Percentiles rank a stretch among this genome's conserved stretches.
Evolutionary conservation across 192 early-diverging fungal species (phyloP).

Genomic region (Backusella sp.): DNA sequence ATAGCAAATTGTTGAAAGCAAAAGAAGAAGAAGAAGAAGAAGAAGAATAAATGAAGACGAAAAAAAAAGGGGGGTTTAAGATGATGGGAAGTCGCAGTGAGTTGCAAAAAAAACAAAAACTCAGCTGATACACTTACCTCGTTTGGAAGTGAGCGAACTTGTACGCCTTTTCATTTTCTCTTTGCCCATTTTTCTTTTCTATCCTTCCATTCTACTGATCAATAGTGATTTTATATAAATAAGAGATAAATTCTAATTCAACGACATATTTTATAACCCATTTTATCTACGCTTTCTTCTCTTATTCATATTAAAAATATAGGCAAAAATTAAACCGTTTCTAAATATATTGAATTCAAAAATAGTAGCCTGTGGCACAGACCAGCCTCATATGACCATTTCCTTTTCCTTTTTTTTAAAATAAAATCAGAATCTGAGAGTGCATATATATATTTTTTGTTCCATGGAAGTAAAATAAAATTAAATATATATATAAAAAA

Average conservation of each 20-base stretch:
- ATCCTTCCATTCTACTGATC: not conserved
- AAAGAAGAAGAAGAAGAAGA: not conserved
- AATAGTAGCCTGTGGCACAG: not conserved
- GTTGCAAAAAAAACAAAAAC: not conserved
- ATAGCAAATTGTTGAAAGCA: not conserved
- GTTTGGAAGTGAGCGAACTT: not conserved
- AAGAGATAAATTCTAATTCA: too few relatives aligned
- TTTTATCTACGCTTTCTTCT: not conserved
- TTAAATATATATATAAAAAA: not conserved
- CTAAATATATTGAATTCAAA: not conserved
- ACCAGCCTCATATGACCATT: slow-evolving; percentile 1
- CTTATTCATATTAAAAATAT: not conserved
- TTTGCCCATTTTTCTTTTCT: not conserved
- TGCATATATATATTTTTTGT: too few relatives aligned
- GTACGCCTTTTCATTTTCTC: not conserved
- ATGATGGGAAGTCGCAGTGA: slow-evolving; percentile 1
- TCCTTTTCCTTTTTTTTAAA: not conserved
- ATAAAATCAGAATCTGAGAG: not conserved
- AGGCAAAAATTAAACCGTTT: not conserved
- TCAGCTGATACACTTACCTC: not conserved
- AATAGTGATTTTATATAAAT: not conserved
- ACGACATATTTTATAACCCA: not conserved
- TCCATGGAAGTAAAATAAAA: too few relatives aligned
- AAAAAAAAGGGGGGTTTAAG: not conserved
- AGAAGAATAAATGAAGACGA: not conserved